Base-by-base conservation (phyloP, 2,329 filamentous ascomycete species). In the Colletotrichum simmondsii region DNA sequence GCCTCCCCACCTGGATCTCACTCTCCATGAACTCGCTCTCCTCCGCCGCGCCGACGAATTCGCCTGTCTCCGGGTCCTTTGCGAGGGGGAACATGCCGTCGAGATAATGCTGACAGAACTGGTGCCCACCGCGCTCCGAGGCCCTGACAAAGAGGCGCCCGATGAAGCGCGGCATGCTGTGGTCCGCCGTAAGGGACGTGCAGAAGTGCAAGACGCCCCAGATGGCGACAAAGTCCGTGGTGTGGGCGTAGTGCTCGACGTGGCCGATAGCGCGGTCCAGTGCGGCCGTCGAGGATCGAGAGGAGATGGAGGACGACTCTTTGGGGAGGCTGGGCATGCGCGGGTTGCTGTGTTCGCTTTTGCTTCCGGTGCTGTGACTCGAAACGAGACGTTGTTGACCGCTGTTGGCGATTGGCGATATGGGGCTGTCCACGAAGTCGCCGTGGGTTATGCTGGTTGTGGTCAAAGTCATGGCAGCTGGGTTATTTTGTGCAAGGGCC, bases 231-330 rank as follows among this genome's bases (percentile, higher is more conserved):
- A 94, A 93, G 77, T 97, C 94, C 14, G 87, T 88, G 10, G 87
- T 88, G 79, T 95, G 93, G 3, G 92, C 92, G 78, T 95, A 97
- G 81, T 97, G 94, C 81, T 97, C 94, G 49, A 97, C 92, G 75
- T 95, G 88, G 11, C 88, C 87, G 65, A 96, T 92, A 3, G 89
- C 89, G 52, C 85, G 83, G 75, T 86, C 84, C 7, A 85, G 82
- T 11, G 85, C 81, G 2, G 83, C 79, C 3, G 78, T 76, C 1
- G 82, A 79, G 6, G 81, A 82, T 24, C 83, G 75, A 12, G 84
- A 79, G 1, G 81, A 81, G 11, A 79, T 59, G 5, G 77, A 76
- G 0, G 81, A 79, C 3, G 78, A 72, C 26, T 80, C 77, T 8
- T 77, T 77, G 26, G 54, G 72, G 2, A 74, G 56, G n/a, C 42